Conservation (phyloP, 257 asterid species). For the Nemophila menziesii region DNA sequence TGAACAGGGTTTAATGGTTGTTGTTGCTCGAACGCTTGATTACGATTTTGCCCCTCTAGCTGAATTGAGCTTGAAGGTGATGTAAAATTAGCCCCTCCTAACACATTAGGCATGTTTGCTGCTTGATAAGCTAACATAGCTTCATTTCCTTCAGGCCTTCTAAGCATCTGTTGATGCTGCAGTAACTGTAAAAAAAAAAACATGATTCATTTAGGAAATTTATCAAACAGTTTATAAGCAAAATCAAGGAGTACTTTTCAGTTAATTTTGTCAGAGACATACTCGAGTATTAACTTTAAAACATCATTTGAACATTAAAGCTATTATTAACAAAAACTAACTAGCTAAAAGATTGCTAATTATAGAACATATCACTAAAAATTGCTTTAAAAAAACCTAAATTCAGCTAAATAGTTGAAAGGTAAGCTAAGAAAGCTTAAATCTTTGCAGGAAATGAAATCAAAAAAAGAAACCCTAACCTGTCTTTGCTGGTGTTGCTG, state of each 20-base stretch:
- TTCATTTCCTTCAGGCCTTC: conserved; percentile 85
- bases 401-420: neutral
- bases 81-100: conserved; percentile 51
- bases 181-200: conserved; percentile 32
- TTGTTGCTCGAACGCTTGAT: conserved; percentile 78
- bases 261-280: neutral
- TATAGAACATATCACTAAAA: neutral
- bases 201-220: neutral
- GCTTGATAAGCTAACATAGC: conserved; percentile 65
- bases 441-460: neutral
- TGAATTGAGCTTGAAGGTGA: conserved; percentile 63
- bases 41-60: conserved; percentile 56
- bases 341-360: neutral
- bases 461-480: conserved; percentile 31
- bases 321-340: neutral
- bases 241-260: neutral
- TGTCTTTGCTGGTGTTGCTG: conserved; percentile 55
- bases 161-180: conserved; percentile 65
- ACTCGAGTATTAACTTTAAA: neutral
- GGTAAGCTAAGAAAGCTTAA: neutral
- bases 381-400: neutral
- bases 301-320: neutral
- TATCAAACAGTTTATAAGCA: neutral
- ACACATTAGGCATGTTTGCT: conserved; percentile 53
- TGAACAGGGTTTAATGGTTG: conserved; percentile 60